Evolutionary conservation across 2,329 filamentous ascomycete species (phyloP).

Genomic region (Lecanicillium sp.): DNA sequence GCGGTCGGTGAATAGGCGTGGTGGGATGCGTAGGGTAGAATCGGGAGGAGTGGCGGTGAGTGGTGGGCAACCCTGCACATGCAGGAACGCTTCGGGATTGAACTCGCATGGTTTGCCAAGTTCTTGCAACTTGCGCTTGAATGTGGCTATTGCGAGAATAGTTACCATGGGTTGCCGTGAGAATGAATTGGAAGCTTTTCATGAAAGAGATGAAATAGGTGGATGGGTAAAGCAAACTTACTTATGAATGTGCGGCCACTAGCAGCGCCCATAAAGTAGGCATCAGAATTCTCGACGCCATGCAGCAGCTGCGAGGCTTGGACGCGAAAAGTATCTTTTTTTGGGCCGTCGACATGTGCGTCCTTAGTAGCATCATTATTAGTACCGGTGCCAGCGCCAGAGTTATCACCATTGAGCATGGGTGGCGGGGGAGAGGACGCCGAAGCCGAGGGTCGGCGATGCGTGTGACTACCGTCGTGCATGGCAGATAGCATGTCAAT

Average conservation of each 20-base stretch:
- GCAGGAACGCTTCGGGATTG: slow-evolving; percentile 63
- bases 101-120: slow-evolving; percentile 66
- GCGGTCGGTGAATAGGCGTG: slow-evolving; percentile 83
- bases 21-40: slow-evolving; percentile 55
- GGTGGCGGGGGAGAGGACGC: slow-evolving; percentile 21
- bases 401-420: neutral
- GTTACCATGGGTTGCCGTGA: too few species aligned
- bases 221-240: slow-evolving; percentile 33
- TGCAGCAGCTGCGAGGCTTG: slow-evolving; percentile 66
- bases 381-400: slow-evolving; percentile 15
- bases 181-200: too few species aligned
- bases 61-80: slow-evolving; percentile 50
- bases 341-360: slow-evolving; percentile 24
- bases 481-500: slow-evolving; percentile 93
- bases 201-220: too few species aligned
- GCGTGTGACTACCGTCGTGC: slow-evolving; percentile 39
- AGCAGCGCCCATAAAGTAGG: slow-evolving; percentile 76
- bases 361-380: too few species aligned
- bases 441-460: slow-evolving; percentile 31
- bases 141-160: slow-evolving; percentile 49
- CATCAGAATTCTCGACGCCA: slow-evolving; percentile 62
- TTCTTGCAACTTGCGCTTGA: slow-evolving; percentile 72
- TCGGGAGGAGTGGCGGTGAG: slow-evolving; percentile 39
- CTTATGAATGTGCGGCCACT: slow-evolving; percentile 79
- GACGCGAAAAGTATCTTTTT: slow-evolving; percentile 72